A percentile compares a stretch with the other conserved stretches of the same genome.
These are phyloP conservation scores for Polysphondylium violaceum DNA, from an alignment of 78 protist species.

Conservation along the genomic window DNA sequence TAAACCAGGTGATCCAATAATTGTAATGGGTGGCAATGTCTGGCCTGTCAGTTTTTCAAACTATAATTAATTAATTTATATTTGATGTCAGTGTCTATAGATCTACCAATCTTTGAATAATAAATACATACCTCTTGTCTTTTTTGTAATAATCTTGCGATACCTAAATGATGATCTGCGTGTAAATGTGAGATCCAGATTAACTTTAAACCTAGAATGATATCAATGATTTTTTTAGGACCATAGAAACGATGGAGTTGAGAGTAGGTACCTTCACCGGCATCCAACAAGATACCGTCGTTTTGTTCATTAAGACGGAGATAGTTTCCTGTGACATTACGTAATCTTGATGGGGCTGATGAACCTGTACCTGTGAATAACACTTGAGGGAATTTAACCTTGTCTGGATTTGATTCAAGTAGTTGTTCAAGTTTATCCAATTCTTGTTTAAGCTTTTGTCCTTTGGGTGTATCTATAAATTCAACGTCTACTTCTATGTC, in stretches of 20 bases:
- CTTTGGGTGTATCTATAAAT: slow-evolving; percentile 16
- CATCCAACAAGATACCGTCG: slow-evolving; percentile 87
- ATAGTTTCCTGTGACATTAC: slow-evolving; percentile 89
- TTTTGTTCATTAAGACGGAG: not conserved
- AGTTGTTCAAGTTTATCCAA: not conserved
- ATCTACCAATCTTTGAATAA: not conserved
- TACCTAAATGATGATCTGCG: slow-evolving; percentile 98
- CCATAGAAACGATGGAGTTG: slow-evolving; percentile 91
- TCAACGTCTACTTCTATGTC: not conserved
- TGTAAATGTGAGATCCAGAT: slow-evolving; percentile 97
- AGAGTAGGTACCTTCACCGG: slow-evolving; percentile 96
- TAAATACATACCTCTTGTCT: not conserved
- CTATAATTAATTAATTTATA: too few species aligned
- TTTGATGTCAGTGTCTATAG: too few species aligned
- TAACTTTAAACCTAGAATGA: slow-evolving; percentile 4
- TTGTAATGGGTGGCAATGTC: not conserved
- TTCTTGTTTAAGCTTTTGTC: not conserved
- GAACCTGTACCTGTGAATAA: slow-evolving; percentile 96
- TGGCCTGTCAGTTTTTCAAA: not conserved
- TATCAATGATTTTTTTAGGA: slow-evolving; percentile 5
- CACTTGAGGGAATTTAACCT: slow-evolving; percentile 34
- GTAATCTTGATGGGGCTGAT: slow-evolving; percentile 91
- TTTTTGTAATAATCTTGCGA: not conserved
- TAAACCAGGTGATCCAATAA: not conserved
- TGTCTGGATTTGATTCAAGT: not conserved